phyloP scores from a whole-genome alignment of 179 eudicot genomes.

The Gypsophila paniculata region DNA sequence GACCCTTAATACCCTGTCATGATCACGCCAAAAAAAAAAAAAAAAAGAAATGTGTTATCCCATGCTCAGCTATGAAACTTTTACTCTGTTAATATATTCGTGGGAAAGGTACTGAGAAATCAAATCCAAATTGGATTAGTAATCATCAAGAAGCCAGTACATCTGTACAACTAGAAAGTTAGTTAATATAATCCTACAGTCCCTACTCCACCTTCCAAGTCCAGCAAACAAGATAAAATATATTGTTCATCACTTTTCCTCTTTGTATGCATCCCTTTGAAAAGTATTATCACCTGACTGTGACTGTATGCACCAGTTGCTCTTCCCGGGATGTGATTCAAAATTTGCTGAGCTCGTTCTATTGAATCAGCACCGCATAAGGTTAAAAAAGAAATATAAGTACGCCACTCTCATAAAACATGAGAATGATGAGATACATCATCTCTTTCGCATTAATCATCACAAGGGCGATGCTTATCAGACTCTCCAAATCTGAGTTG shows the following conservation, averaged over 20 bases:
- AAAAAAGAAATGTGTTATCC: too few relatives aligned
- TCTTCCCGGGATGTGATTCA: conserved; percentile 88
- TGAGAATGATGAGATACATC: neutral
- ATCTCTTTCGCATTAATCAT: conserved; percentile 1
- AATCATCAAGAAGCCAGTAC: neutral
- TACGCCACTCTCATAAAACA: neutral
- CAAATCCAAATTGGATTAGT: neutral
- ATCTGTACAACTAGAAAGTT: neutral
- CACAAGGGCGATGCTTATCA: neutral
- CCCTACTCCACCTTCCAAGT: neutral
- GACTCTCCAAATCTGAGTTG: neutral
- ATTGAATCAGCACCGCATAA: conserved; percentile 67
- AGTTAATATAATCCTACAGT: neutral
- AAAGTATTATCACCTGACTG: conserved; percentile 55
- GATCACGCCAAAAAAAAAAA: neutral
- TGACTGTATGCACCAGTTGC: conserved; percentile 99
- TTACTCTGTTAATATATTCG: too few relatives aligned
- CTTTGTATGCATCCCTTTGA: neutral
- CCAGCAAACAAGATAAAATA: neutral
- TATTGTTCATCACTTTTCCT: neutral
- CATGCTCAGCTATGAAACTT: neutral
- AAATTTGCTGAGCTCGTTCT: conserved; percentile 74
- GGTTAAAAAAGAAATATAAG: neutral
- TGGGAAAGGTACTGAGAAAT: neutral
- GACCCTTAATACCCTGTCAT: conserved; percentile 72